Conservation (phyloP, 2,329 filamentous ascomycete species). For the Clonostachys solani region DNA sequence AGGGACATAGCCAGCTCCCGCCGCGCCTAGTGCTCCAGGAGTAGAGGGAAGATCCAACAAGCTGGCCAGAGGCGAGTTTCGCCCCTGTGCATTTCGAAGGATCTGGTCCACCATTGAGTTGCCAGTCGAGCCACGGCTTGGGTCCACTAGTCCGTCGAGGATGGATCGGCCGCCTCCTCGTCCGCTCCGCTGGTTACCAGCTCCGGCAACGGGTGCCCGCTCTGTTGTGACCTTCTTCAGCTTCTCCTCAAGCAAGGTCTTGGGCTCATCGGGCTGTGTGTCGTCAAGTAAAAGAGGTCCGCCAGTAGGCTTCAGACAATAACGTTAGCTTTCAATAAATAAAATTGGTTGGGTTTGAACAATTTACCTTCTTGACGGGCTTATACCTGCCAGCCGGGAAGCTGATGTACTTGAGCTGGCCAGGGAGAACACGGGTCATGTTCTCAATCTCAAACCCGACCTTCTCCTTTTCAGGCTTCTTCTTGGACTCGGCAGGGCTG, state of each 20-base stretch:
- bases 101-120: constrained; percentile 35
- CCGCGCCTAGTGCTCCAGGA: constrained; percentile 53
- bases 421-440: constrained; percentile 90
- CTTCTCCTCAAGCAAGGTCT: constrained; percentile 84
- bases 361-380: constrained; percentile 77
- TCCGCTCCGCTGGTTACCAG: constrained; percentile 23
- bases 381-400: constrained; percentile 88
- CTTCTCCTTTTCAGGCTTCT: constrained; percentile 94
- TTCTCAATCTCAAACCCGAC: constrained; percentile 94
- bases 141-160: constrained; percentile 27
- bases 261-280: constrained; percentile 72
- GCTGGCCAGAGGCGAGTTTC: constrained; percentile 16
- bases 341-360: not conserved
- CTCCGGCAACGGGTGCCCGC: constrained; percentile 53
- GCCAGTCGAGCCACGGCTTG: constrained; percentile 19
- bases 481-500: constrained; percentile 61
- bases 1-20: constrained; percentile 76
- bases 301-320: constrained; percentile 68
- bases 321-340: constrained; percentile 7
- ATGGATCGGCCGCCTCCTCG: constrained; percentile 22
- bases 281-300: constrained; percentile 91
- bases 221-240: constrained; percentile 74
- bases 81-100: constrained; percentile 25
- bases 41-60: constrained; percentile 24
- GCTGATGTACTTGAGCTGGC: constrained; percentile 92